Conservation (phyloP, 2,329 filamentous ascomycete genomes). For the Purpureocillium takamizusanense region DNA sequence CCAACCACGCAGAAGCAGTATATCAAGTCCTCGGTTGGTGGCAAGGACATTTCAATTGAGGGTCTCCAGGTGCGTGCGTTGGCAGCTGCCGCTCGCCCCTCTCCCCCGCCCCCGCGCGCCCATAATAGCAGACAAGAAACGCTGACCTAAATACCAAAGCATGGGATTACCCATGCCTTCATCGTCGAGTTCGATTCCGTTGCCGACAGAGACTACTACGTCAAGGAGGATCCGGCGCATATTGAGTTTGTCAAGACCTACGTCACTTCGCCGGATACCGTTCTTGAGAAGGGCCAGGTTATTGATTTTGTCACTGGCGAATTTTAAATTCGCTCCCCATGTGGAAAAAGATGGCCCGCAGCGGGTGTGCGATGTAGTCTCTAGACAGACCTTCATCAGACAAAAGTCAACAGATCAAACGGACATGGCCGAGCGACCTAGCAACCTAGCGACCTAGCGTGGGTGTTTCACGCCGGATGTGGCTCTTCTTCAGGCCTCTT, state of each 20-base stretch:
- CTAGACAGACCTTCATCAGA: too few relatives aligned
- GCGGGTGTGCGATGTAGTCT: too few relatives aligned
- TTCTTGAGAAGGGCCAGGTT: constrained; percentile 36
- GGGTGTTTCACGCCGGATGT: too few relatives aligned
- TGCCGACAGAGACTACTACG: constrained; percentile 61
- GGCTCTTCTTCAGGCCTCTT: too few relatives aligned
- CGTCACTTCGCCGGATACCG: constrained; percentile 13
- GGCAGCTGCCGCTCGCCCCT: not conserved
- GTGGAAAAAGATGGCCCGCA: too few relatives aligned
- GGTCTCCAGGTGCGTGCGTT: constrained; percentile 46
- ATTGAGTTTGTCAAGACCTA: constrained; percentile 46
- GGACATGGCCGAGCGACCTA: too few relatives aligned
- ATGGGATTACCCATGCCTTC: constrained; percentile 60
- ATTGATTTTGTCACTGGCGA: constrained; percentile 50
- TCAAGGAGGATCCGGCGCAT: constrained; percentile 56
- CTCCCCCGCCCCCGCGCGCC: not conserved
- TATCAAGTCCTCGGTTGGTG: constrained; percentile 48
- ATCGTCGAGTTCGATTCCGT: constrained; percentile 55
- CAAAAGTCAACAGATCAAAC: too few relatives aligned
- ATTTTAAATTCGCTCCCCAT: too few relatives aligned
- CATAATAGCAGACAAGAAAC: too few relatives aligned
- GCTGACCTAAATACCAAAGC: constrained; percentile 25
- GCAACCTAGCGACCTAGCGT: too few relatives aligned
- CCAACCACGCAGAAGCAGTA: constrained; percentile 50
- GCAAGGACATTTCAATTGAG: constrained; percentile 53